These are phyloP conservation scores for Clitopilus hobsonii DNA, from an alignment of 768 basidiomycete genomes.

Conservation along the genomic window DNA sequence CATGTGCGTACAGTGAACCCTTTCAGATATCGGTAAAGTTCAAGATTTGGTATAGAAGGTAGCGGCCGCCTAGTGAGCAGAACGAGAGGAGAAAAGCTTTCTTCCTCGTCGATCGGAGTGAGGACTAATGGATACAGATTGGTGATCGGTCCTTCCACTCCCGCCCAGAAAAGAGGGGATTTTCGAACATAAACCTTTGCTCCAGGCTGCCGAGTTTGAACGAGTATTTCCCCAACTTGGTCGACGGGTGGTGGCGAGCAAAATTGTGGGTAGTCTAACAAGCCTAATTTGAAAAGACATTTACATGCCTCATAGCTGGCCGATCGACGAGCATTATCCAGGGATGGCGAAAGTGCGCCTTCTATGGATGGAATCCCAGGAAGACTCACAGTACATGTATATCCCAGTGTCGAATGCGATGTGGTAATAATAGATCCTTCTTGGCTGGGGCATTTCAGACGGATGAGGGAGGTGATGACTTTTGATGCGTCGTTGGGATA, in stretches of 20 bases:
- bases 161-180: conserved; percentile 64
- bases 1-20: conserved; percentile 37
- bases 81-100: conserved; percentile 46
- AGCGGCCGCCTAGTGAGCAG: conserved; percentile 66
- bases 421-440: no score
- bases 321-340: background rate
- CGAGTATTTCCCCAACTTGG: background rate
- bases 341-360: background rate
- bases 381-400: background rate
- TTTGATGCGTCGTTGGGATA: background rate
- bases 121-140: conserved; percentile 59
- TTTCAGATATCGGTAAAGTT: conserved; percentile 53
- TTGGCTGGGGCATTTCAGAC: background rate
- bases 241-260: no score
- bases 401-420: no score
- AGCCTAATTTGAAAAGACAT: background rate
- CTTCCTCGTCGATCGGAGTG: conserved; percentile 25
- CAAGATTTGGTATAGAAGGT: conserved; percentile 51
- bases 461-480: background rate
- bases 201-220: conserved; percentile 28
- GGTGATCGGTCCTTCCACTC: conserved; percentile 22
- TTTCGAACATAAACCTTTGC: conserved; percentile 54
- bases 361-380: background rate
- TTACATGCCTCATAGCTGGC: background rate
- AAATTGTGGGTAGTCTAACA: no score